These are phyloP conservation scores for Lavandula angustifolia DNA, from an alignment of 257 asterid species.

Conservation along the genomic window DNA sequence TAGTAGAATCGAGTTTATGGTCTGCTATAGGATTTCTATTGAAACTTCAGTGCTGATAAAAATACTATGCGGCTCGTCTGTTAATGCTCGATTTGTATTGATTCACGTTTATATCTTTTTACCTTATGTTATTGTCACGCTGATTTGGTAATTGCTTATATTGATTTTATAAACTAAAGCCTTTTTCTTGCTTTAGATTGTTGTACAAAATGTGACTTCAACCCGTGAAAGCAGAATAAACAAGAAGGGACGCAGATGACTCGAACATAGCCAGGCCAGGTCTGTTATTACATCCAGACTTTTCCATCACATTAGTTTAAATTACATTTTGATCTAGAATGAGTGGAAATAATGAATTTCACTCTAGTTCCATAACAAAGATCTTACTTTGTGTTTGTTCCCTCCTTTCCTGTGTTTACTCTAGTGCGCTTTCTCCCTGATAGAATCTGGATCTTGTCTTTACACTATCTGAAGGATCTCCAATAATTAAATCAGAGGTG, in stretches of 20 bases:
- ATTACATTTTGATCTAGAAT: no score
- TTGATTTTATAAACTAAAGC: slow-evolving; percentile 11
- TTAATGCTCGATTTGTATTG: no score
- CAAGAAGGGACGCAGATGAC: slow-evolving; percentile 79
- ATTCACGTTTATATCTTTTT: slow-evolving; percentile 8
- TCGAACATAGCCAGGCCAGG: slow-evolving; percentile 74
- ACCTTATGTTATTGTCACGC: slow-evolving; percentile 19
- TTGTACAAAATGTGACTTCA: slow-evolving; percentile 88
- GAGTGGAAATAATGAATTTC: no score
- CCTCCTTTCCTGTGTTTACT: slow-evolving; percentile 29
- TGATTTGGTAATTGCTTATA: slow-evolving; percentile 11
- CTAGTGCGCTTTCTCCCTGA: no score
- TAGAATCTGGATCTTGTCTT: no score
- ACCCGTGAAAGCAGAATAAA: slow-evolving; percentile 81
- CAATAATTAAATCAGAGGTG: no score
- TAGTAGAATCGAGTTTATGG: no score
- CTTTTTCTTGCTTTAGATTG: slow-evolving; percentile 54
- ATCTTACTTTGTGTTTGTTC: background rate
- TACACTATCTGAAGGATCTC: no score
- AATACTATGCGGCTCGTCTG: no score
- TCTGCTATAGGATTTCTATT: no score
- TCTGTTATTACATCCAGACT: slow-evolving; percentile 27
- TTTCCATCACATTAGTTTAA: background rate
- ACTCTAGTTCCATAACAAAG: slow-evolving; percentile 20
- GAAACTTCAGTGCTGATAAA: no score